Evolutionary conservation across 305 asterid species (phyloP), one percentile per base, ranked within the genome.

Genomic region (Petunia hybrid): DNA sequence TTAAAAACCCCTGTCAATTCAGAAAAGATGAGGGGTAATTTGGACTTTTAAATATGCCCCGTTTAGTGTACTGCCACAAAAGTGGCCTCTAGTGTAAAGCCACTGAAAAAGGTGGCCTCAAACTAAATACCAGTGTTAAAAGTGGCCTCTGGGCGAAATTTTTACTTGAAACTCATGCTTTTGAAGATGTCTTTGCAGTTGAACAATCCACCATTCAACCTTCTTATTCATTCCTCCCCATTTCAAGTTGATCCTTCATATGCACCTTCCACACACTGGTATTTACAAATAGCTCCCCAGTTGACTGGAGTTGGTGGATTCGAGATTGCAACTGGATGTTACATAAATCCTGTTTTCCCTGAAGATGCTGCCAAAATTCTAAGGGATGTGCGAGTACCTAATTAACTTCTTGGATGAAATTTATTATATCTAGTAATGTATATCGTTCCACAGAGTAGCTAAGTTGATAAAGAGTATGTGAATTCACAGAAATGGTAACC

Each of bases 281-380:
- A 87, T 86, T 82, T 94, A 70, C 99, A 94, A 88, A 89, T 96
- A 67, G 91, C 92, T 81, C 99, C 99, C 71, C 99, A 94, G 78
- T 85, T 96, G 57, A 85, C 89, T 3, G 88, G 86, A 57, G 73
- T 89, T 51, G 99, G 92, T 13, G 99, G 98, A 36, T 96, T 96
- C 59, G 99, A 96, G 87, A 81, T 93, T 62, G 98, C 93, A 9
- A 85, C 89, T 0, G 99, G 99, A 4, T 96, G 99, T 87, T 86
- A 85, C 83, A 91, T 96, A 79, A 96, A 96, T 85, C 98, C 99
- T 7, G 92, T 96, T 87, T 89, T 94, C 78, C 98, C 99, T 1
- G 98, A 96, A 89, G 99, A 92, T 84, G 99, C 99, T 35, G 97
- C 97, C 1, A 89, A 91, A 82, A 85, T 96, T 63, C 83, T 96